phyloP scores from a whole-genome alignment of 345 rosid species.

The Eucalyptus regnans region DNA sequence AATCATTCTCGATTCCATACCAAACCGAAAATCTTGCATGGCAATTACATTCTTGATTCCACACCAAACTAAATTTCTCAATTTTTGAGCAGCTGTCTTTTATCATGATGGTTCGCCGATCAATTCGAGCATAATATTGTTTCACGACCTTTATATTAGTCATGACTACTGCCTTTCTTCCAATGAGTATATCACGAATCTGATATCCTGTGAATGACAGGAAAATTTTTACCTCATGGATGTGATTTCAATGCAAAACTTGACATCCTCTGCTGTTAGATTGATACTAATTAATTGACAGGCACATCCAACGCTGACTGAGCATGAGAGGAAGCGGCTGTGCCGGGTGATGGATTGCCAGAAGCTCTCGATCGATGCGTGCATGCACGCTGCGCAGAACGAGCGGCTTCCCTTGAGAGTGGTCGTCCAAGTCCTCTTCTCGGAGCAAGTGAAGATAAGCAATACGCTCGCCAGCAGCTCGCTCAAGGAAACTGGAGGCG shows the following conservation, averaged over 20 bases:
- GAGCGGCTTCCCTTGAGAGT: conserved; percentile 85
- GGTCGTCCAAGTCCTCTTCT: conserved; percentile 93
- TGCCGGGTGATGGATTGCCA: conserved; percentile 98
- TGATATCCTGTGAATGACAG: not conserved
- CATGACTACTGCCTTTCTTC: not conserved
- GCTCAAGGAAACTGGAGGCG: conserved; percentile 45
- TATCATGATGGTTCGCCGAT: not conserved
- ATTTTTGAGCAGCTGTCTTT: not conserved
- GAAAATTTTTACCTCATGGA: not conserved
- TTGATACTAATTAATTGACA: conserved; percentile 2
- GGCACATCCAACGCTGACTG: conserved; percentile 95
- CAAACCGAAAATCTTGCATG: not conserved
- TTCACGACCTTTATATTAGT: not conserved
- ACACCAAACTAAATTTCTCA: not conserved
- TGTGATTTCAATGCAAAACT: not conserved
- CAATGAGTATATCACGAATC: not conserved
- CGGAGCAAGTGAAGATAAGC: conserved; percentile 90
- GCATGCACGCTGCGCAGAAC: conserved; percentile 97
- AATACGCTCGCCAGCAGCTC: conserved; percentile 62
- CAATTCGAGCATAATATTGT: not conserved
- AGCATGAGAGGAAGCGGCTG: conserved; percentile 90
- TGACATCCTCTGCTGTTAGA: not conserved
- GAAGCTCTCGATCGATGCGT: conserved; percentile 92
- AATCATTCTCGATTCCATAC: not conserved
- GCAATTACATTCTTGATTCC: not conserved